Percentiles rank a stretch among this genome's conserved stretches.
These are phyloP conservation scores for Drechslerella dactyloides DNA, from an alignment of 2,329 filamentous ascomycete species.

Conservation along the genomic window DNA sequence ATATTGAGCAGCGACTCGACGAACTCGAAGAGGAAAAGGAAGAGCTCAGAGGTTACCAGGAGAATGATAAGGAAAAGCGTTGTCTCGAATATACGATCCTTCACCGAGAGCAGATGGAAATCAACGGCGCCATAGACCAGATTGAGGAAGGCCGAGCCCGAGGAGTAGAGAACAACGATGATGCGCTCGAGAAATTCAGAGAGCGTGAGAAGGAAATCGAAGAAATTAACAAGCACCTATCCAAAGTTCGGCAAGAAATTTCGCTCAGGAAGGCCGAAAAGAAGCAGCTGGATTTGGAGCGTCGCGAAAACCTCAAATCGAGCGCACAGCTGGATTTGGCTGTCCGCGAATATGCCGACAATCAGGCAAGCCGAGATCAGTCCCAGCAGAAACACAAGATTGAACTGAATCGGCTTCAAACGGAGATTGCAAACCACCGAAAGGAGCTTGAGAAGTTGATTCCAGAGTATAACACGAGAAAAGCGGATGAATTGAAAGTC, in stretches of 20 bases:
- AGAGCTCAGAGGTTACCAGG: slow-evolving; percentile 89
- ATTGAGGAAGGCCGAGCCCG: slow-evolving; percentile 82
- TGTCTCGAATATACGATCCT: slow-evolving; percentile 96
- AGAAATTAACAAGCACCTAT: slow-evolving; percentile 75
- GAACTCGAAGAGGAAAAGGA: slow-evolving; percentile 98
- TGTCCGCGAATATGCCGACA: slow-evolving; percentile 80
- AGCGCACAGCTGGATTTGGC: slow-evolving; percentile 87
- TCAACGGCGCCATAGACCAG: slow-evolving; percentile 77
- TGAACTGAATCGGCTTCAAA: slow-evolving; percentile 74
- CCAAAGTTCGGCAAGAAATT: slow-evolving; percentile 78
- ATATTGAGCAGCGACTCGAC: slow-evolving; percentile 85
- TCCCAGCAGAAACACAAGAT: slow-evolving; percentile 72
- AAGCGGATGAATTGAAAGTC: slow-evolving; percentile 73
- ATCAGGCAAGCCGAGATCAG: slow-evolving; percentile 77
- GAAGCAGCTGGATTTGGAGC: slow-evolving; percentile 85
- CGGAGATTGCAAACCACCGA: slow-evolving; percentile 77
- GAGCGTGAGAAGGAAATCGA: slow-evolving; percentile 80
- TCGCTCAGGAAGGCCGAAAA: slow-evolving; percentile 85
- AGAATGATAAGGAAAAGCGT: slow-evolving; percentile 88
- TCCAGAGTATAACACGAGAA: slow-evolving; percentile 76
- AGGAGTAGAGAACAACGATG: slow-evolving; percentile 82
- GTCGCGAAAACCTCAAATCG: slow-evolving; percentile 77
- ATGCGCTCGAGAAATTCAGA: slow-evolving; percentile 76
- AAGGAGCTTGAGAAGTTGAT: slow-evolving; percentile 74
- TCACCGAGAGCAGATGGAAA: slow-evolving; percentile 81